Conservation (phyloP, 2,329 filamentous ascomycete genomes). For the Chaetomium olivaceum region DNA sequence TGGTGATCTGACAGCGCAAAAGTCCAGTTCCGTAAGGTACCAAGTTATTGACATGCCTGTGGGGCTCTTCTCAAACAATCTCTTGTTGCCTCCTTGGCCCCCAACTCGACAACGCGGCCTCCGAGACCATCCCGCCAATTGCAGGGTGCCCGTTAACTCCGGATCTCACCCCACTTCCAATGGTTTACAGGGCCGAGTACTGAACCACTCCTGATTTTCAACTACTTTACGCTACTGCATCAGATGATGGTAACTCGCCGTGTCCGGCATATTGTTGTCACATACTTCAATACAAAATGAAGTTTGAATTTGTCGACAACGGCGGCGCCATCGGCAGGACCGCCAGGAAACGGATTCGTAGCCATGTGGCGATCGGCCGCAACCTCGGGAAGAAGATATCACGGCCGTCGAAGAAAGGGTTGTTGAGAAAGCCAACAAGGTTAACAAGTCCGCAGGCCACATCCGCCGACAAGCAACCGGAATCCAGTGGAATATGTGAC, state of each 20-base stretch:
- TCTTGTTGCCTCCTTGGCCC: too few species aligned
- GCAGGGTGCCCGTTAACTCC: neutral
- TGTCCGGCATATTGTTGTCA: neutral
- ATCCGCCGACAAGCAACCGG: neutral
- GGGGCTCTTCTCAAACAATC: too few species aligned
- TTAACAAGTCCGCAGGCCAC: neutral
- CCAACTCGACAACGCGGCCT: too few species aligned
- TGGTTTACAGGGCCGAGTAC: neutral
- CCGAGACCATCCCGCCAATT: neutral
- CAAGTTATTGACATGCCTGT: too few species aligned
- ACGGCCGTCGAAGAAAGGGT: constrained; percentile 4
- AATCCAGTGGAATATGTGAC: neutral
- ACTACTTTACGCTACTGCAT: neutral
- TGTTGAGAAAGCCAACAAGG: neutral
- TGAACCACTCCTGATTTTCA: neutral
- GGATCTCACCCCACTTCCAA: neutral
- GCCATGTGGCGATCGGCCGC: constrained; percentile 17
- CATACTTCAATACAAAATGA: neutral
- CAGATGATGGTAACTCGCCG: neutral
- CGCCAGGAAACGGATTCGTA: constrained; percentile 17
- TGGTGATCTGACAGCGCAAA: too few species aligned
- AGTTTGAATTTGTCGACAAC: constrained; percentile 21
- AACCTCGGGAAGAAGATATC: constrained; percentile 18
- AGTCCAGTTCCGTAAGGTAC: too few species aligned
- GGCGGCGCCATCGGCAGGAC: neutral